Evolutionary conservation across 2,329 filamentous ascomycete genomes (phyloP).

Genomic region (Anthostomella pinea): DNA sequence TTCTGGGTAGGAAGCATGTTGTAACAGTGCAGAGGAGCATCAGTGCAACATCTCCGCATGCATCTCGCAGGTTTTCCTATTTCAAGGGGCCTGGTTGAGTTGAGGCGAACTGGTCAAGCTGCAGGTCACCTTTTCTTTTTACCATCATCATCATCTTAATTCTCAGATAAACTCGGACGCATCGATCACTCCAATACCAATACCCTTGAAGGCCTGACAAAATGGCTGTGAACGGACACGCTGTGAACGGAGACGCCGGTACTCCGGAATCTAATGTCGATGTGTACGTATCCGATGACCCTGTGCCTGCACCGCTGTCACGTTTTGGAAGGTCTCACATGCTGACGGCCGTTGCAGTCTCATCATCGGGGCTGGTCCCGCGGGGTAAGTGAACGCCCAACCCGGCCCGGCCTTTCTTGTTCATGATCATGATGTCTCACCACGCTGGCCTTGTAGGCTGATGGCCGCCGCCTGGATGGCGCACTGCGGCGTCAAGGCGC

Average conservation of each 20-base stretch:
- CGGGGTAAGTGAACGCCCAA: constrained; percentile 21
- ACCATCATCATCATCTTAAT: too few species aligned
- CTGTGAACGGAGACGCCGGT: constrained; percentile 2
- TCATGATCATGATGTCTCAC: constrained; percentile 1
- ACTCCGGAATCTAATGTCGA: constrained; percentile 20
- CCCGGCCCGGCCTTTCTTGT: not conserved
- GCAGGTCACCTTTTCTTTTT: too few species aligned
- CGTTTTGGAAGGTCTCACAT: constrained; percentile 1
- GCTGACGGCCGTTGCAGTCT: constrained; percentile 10
- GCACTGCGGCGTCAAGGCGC: constrained; percentile 37
- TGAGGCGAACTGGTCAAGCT: too few species aligned
- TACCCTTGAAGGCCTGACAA: too few species aligned
- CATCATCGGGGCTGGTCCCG: constrained; percentile 30
- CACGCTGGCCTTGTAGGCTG: constrained; percentile 22
- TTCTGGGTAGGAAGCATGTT: too few species aligned
- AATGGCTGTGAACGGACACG: constrained; percentile 1
- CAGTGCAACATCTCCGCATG: too few species aligned
- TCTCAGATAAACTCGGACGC: too few species aligned
- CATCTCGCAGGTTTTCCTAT: too few species aligned
- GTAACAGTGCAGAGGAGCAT: too few species aligned
- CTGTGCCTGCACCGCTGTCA: not conserved
- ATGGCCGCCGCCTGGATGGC: constrained; percentile 45
- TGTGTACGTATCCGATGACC: too few species aligned
- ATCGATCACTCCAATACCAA: too few species aligned
- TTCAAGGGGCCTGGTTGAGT: too few species aligned